These are phyloP conservation scores for Oryza glumipatula DNA, from an alignment of 176 grass and related monocot species.

Conservation along the genomic window DNA sequence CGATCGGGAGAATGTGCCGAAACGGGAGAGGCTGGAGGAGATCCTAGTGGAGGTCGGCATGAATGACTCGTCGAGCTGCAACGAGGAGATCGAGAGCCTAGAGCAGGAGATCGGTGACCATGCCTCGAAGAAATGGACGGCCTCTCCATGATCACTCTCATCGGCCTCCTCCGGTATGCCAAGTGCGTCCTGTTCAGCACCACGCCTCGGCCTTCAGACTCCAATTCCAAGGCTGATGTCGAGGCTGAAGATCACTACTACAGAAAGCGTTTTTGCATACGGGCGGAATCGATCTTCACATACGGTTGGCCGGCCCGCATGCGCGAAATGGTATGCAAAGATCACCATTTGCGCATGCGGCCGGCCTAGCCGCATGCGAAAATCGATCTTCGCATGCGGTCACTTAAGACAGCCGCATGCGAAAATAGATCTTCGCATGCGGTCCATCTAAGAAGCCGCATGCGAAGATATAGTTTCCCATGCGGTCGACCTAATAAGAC, in stretches of 20 bases:
- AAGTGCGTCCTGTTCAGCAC: slow-evolving; percentile 90
- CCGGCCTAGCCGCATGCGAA: too few species aligned
- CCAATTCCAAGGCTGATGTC: slow-evolving; percentile 41
- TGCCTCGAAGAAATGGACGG: slow-evolving; percentile 62
- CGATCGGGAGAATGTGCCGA: slow-evolving; percentile 77
- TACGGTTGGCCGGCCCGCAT: too few species aligned
- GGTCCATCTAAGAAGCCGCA: too few species aligned
- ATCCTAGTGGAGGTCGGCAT: slow-evolving; percentile 71
- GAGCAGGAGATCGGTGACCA: slow-evolving; percentile 89
- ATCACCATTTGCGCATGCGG: too few species aligned
- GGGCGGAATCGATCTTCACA: too few species aligned
- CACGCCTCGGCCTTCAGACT: slow-evolving; percentile 57
- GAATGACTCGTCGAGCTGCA: slow-evolving; percentile 65
- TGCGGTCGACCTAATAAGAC: too few species aligned
- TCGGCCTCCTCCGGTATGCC: slow-evolving; percentile 77
- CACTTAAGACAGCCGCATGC: too few species aligned
- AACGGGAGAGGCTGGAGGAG: slow-evolving; percentile 51
- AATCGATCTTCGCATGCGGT: too few species aligned
- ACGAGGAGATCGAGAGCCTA: slow-evolving; percentile 77
- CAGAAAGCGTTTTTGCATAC: too few species aligned
- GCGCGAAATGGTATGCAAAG: too few species aligned
- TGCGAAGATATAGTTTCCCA: too few species aligned
- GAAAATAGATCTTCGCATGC: too few species aligned
- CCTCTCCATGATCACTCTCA: slow-evolving; percentile 74
- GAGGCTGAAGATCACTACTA: slow-evolving; percentile 35